Percentiles rank a stretch among this genome's conserved stretches.
Conservation (phyloP, 768 basidiomycete genomes). For the Cystofilobasidium ferigula region DNA sequence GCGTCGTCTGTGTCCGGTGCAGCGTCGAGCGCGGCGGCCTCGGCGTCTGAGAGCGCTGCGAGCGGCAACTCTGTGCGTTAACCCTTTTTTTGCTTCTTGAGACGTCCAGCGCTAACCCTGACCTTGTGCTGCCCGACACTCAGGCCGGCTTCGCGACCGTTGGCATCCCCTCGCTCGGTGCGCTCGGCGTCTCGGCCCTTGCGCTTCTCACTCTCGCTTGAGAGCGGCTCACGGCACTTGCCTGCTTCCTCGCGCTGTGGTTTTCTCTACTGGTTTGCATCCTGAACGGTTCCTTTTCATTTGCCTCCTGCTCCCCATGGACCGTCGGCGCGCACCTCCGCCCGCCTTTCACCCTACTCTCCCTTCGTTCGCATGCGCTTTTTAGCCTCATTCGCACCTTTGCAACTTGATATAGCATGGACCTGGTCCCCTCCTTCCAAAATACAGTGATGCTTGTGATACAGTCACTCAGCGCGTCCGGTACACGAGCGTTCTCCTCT, state of each 20-base stretch:
- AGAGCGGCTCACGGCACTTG: background rate
- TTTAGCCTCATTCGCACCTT: too few species aligned
- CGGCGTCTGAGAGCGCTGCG: background rate
- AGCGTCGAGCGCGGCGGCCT: background rate
- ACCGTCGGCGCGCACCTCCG: too few species aligned
- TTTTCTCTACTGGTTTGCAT: background rate
- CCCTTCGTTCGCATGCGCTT: too few species aligned
- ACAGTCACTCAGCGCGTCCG: too few species aligned
- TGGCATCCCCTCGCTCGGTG: background rate
- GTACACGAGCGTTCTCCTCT: too few species aligned
- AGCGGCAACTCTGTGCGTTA: background rate
- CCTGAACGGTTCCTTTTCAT: background rate
- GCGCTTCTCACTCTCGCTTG: background rate
- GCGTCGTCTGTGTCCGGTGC: background rate
- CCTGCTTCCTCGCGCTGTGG: background rate
- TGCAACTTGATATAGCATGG: too few species aligned
- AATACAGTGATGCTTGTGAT: too few species aligned
- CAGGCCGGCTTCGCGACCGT: background rate
- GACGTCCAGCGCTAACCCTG: too few species aligned
- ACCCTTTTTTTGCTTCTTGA: background rate
- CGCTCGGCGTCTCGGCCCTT: background rate
- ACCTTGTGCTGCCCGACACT: background rate
- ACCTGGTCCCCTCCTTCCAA: too few species aligned
- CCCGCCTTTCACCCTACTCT: too few species aligned
- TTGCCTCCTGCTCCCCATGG: too few species aligned